Percentiles rank a stretch among this genome's conserved stretches.
phyloP scores from a whole-genome alignment of 2,329 filamentous ascomycete species.

The Nothomitra cinnamomea region DNA sequence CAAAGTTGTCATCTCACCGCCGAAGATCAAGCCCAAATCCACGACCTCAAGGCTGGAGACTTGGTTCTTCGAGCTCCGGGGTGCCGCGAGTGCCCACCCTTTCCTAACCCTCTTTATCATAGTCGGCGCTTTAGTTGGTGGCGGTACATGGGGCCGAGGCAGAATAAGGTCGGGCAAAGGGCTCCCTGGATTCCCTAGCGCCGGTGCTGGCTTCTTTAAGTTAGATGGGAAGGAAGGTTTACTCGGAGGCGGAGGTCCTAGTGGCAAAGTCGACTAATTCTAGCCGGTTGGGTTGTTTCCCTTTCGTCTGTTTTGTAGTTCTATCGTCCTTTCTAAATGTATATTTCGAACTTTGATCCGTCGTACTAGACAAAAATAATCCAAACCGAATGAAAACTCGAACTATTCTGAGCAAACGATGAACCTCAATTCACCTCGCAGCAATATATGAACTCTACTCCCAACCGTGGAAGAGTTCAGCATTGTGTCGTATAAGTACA shows the following conservation, averaged over 20 bases:
- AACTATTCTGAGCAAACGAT: no score
- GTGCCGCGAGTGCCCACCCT: constrained; percentile 41
- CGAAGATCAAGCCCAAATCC: constrained; percentile 58
- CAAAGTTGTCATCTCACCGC: constrained; percentile 50
- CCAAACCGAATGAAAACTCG: no score
- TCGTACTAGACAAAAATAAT: no score
- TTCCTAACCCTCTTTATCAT: constrained; percentile 39
- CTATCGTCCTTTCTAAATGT: no score
- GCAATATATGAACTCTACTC: no score
- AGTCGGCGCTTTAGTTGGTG: constrained; percentile 24
- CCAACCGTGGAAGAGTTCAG: no score
- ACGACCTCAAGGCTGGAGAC: constrained; percentile 58
- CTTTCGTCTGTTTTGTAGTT: not conserved
- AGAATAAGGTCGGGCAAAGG: constrained; percentile 19
- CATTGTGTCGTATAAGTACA: no score
- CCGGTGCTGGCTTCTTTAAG: constrained; percentile 41
- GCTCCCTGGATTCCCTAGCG: constrained; percentile 33
- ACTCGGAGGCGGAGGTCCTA: constrained; percentile 36
- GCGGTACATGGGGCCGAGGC: constrained; percentile 10
- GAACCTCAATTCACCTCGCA: no score
- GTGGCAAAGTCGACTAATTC: constrained; percentile 34
- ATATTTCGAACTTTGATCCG: no score
- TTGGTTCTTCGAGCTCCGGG: constrained; percentile 49
- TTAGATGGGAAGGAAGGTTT: constrained; percentile 51
- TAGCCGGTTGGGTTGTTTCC: not conserved